Percentiles rank a stretch among this genome's conserved stretches.
phyloP scores from a whole-genome alignment of 352 stramenopile genomes.

The Pythium rhizo-oryzae region DNA sequence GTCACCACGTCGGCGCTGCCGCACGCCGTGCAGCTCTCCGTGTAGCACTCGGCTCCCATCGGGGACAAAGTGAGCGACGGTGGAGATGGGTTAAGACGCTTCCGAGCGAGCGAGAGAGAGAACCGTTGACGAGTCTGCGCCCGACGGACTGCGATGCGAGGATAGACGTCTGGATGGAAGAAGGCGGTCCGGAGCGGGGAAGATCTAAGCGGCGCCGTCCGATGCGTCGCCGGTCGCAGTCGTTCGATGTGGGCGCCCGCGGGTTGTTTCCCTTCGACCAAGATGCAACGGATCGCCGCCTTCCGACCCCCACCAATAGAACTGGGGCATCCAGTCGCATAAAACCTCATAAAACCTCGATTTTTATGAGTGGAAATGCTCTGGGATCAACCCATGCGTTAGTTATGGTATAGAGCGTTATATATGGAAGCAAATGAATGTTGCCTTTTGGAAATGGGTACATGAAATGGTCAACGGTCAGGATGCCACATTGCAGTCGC shows the following conservation, averaged over 20 bases:
- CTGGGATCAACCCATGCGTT: slow-evolving; percentile 2
- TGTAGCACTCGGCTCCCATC: slow-evolving; percentile 70
- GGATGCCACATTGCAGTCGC: too few relatives aligned
- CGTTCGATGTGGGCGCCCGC: too few relatives aligned
- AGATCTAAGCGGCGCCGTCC: too few relatives aligned
- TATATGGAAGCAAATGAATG: slow-evolving; percentile 1
- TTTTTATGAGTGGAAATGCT: not conserved
- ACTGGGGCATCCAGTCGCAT: slow-evolving; percentile 12
- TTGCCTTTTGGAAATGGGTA: not conserved
- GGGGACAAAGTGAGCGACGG: not conserved
- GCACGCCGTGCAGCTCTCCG: slow-evolving; percentile 63
- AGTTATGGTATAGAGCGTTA: slow-evolving; percentile 5
- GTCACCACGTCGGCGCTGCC: slow-evolving; percentile 79
- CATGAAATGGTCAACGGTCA: too few relatives aligned
- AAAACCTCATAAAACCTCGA: slow-evolving; percentile 22
- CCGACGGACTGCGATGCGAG: not conserved
- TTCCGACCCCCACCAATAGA: slow-evolving; percentile 21
- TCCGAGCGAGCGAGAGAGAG: slow-evolving; percentile 1
- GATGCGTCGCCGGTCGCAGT: too few relatives aligned
- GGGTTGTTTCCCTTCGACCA: slow-evolving; percentile 8
- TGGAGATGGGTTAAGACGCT: slow-evolving; percentile 1
- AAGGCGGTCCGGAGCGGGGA: not conserved
- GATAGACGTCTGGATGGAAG: not conserved
- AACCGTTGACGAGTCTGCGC: slow-evolving; percentile 2
- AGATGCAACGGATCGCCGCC: slow-evolving; percentile 21